These are phyloP conservation scores for Candida incommunis DNA, from an alignment of 805 yeast species.

Conservation along the genomic window DNA sequence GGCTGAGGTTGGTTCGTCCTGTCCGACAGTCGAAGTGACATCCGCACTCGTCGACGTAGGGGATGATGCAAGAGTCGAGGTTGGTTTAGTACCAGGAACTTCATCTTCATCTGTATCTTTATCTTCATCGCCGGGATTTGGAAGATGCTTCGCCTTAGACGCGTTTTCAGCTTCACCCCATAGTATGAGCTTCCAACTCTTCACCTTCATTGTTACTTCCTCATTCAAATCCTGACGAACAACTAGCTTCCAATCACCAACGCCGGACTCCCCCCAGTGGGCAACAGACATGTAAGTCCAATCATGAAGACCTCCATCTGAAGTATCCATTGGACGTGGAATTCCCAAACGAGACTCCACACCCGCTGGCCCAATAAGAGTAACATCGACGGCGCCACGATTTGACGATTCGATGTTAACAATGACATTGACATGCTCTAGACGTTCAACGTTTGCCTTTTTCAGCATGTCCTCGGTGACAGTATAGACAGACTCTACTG, in stretches of 20 bases:
- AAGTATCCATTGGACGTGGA: constrained; percentile 43
- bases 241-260: constrained; percentile 70
- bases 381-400: constrained; percentile 59
- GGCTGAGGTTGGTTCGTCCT: not conserved
- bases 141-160: constrained; percentile 39
- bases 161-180: constrained; percentile 73
- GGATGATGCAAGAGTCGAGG: not conserved
- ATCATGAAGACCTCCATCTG: constrained; percentile 44
- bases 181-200: constrained; percentile 61
- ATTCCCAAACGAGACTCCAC: constrained; percentile 61
- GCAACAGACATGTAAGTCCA: constrained; percentile 98
- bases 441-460: constrained; percentile 44
- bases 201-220: constrained; percentile 25
- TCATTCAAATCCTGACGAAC: constrained; percentile 32
- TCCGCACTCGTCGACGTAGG: not conserved
- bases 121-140: not conserved
- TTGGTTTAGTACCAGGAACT: not conserved
- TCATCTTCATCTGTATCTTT: not conserved
- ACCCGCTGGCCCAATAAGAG: constrained; percentile 63
- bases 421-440: constrained; percentile 80
- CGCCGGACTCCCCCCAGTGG: constrained; percentile 82
- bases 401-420: constrained; percentile 50
- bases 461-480: constrained; percentile 37
- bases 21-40: not conserved
- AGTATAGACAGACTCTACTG: constrained; percentile 20